These are phyloP conservation scores for Ogataea corticis DNA, from an alignment of 805 yeast species.

Conservation along the genomic window DNA sequence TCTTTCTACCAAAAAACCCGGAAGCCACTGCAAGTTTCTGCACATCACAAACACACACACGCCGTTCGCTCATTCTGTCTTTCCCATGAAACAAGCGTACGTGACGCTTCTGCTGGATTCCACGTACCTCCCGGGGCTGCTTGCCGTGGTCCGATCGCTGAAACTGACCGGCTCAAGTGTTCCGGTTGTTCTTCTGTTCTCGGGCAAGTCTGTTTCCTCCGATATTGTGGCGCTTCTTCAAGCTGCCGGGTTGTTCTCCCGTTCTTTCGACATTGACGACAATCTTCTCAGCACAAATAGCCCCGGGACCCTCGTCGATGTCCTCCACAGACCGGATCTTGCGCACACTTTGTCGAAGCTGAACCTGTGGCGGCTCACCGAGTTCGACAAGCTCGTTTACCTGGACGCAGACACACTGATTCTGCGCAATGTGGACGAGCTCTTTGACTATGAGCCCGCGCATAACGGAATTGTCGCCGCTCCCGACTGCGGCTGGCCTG, in stretches of 20 bases:
- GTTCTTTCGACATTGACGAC: conserved; percentile 25
- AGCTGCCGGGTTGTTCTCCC: conserved; percentile 17
- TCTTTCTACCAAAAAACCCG: too few relatives aligned
- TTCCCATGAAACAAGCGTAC: conserved; percentile 21
- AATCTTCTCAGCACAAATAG: conserved; percentile 23
- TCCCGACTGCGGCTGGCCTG: conserved; percentile 92
- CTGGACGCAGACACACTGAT: conserved; percentile 60
- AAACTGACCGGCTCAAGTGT: conserved; percentile 15
- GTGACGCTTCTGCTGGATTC: conserved; percentile 37
- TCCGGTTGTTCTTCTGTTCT: conserved; percentile 29
- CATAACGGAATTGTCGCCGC: conserved; percentile 47
- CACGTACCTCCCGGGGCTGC: conserved; percentile 39
- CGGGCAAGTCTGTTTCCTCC: conserved; percentile 14
- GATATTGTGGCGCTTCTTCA: conserved; percentile 15
- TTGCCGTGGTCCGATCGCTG: conserved; percentile 33
- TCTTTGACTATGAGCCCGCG: conserved; percentile 28
- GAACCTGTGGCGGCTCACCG: conserved; percentile 47
- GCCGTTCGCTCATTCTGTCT: not conserved
- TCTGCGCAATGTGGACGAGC: conserved; percentile 36
- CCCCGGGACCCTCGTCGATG: conserved; percentile 15
- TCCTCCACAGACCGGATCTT: conserved; percentile 35
- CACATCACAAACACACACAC: not conserved
- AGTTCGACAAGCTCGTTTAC: conserved; percentile 52
- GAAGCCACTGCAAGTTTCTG: not conserved
- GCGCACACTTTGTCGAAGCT: conserved; percentile 52